These are phyloP conservation scores for Fusarium tricinctum DNA, from an alignment of 2,329 filamentous ascomycete genomes.

Conservation along the genomic window DNA sequence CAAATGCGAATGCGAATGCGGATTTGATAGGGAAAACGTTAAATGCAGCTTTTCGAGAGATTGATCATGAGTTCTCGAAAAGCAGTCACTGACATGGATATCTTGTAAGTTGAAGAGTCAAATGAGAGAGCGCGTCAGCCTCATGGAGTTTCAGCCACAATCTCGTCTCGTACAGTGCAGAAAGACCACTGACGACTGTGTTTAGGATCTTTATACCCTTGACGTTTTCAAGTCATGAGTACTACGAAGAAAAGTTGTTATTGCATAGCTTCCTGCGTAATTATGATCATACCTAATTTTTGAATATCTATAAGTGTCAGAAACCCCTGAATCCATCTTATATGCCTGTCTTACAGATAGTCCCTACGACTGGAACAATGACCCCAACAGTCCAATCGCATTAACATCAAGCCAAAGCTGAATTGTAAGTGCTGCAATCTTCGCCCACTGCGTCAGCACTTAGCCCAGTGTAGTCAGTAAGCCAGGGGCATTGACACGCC, in stretches of 20 bases:
- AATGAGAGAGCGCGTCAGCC: conserved; percentile 11
- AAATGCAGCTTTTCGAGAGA: no score
- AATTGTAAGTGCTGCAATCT: neutral
- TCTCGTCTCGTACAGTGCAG: conserved; percentile 7
- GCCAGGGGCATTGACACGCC: conserved; percentile 4
- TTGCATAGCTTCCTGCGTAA: no score
- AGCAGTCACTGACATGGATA: neutral
- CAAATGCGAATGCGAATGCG: no score
- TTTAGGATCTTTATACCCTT: no score
- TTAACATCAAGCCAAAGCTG: no score
- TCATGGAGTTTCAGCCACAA: conserved; percentile 26
- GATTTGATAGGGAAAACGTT: neutral
- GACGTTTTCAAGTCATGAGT: neutral
- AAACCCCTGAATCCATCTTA: neutral
- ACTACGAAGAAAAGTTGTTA: no score
- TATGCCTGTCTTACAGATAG: neutral
- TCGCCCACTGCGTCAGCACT: conserved; percentile 14
- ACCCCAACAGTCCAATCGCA: neutral
- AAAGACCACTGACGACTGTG: rapidly evolving
- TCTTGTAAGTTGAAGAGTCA: conserved; percentile 25
- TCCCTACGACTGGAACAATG: neutral
- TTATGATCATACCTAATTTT: neutral
- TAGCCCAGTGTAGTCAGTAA: neutral
- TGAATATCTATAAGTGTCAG: neutral
- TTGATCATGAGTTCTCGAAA: neutral